phyloP scores from a whole-genome alignment of 805 yeast genomes.

The Candida alai region DNA sequence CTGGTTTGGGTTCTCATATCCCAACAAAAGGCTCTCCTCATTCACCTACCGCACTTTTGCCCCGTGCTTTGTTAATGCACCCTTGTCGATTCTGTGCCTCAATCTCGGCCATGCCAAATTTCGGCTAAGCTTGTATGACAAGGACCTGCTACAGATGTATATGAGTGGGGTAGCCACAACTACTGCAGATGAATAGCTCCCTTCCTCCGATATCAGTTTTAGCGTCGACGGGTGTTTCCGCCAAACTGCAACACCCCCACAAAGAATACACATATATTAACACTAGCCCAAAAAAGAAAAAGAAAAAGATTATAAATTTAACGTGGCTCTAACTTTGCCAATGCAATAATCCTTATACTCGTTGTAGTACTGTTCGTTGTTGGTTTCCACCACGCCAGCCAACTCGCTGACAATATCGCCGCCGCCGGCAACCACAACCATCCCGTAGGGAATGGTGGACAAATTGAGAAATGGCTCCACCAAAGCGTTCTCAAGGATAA shows the following conservation, averaged over 20 bases:
- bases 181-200: too few species aligned
- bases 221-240: too few species aligned
- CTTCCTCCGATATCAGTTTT: too few species aligned
- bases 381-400: conserved; percentile 29
- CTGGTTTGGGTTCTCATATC: conserved; percentile 35
- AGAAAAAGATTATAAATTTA: conserved; percentile 17
- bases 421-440: conserved; percentile 40
- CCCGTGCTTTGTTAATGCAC: conserved; percentile 45
- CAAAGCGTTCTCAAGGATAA: conserved; percentile 24
- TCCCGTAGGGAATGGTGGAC: conserved; percentile 33
- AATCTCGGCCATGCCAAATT: neutral
- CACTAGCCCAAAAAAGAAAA: conserved; percentile 5
- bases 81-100: conserved; percentile 11
- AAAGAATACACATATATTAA: too few species aligned
- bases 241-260: too few species aligned
- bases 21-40: conserved; percentile 16
- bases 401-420: conserved; percentile 36
- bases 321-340: conserved; percentile 37
- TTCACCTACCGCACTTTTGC: conserved; percentile 47
- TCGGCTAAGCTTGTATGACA: conserved; percentile 3
- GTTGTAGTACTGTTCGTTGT: conserved; percentile 29
- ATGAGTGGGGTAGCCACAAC: conserved; percentile 3
- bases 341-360: conserved; percentile 42
- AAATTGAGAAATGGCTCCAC: conserved; percentile 34
- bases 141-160: conserved; percentile 1